Evolutionary conservation across 495 filamentous ascomycete species (phyloP), one percentile per base, ranked within the genome.

Genomic region (Xylaria cubensis): DNA sequence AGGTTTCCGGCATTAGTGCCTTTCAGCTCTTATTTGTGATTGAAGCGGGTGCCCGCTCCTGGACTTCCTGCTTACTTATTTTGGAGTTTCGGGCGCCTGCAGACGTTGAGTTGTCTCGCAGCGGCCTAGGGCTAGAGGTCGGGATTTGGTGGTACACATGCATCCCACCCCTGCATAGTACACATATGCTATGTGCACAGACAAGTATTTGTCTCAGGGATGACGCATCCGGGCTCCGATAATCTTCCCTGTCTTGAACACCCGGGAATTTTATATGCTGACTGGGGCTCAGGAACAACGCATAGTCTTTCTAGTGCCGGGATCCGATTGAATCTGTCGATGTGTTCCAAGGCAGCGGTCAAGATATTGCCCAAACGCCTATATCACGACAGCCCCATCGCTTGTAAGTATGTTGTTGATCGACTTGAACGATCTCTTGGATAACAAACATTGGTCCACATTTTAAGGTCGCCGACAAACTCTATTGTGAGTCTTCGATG

Each of bases 61-160:
- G 2, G 1, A 36, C 50, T 55, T 42, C 65, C 65, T 67, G 50
- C 50, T 67, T 56, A n/a, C 65, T 56, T 62, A 56, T 39, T 62
- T 39, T 10, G 29, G 55, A 17, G 19, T n/a, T 41, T 58, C 17
- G 56, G 55, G 55, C 56, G 67, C 15, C 41, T 70, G 29, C 56
- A 59, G 42, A 51, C 66, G 66, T 69, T 70, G 67, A n/a, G 42
- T 62, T 69, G 56, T 50, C 55, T 62, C 55, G 42, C 67, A 50
- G 67, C 29, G 42, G 29, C 67, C 67, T 41, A 41, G 50, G 65
- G 67, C 67, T 62, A 59, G 42, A 61, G 67, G 67, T 41, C 12
- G 36, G 15, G 8, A 9, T 51, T 36, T 26, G 67, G n/a, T 70
- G 56, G 55, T 19, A 70, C 42, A 4, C 39, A 70, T 61, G 67